phyloP scores from a whole-genome alignment of 2,329 filamentous ascomycete species.

The Myriangium duriaei region DNA sequence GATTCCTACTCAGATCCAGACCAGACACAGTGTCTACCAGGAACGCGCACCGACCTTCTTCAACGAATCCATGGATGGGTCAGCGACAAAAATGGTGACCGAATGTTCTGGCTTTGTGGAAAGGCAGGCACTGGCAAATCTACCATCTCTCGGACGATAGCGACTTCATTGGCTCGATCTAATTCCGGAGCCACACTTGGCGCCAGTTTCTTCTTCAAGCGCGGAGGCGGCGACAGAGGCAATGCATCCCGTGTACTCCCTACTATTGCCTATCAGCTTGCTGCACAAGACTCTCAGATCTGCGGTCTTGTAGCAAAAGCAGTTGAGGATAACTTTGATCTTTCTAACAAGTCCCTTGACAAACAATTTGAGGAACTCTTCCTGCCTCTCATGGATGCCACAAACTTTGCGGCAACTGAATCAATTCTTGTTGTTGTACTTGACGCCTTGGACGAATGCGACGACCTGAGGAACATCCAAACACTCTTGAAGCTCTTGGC shows the following conservation, averaged over 20 bases:
- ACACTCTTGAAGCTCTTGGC: constrained; percentile 21
- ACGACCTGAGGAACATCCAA: constrained; percentile 13
- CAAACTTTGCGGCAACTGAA: too few relatives aligned
- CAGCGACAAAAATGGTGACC: not conserved
- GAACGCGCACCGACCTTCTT: not conserved
- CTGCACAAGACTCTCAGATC: constrained; percentile 6
- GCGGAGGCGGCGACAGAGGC: constrained; percentile 6
- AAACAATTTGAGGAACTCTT: constrained; percentile 11
- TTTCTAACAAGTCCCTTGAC: constrained; percentile 2
- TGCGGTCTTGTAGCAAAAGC: constrained; percentile 12
- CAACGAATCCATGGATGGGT: not conserved
- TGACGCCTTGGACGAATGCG: constrained; percentile 26
- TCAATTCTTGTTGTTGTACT: constrained; percentile 19
- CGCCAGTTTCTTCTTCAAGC: constrained; percentile 16
- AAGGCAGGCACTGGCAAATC: constrained; percentile 25
- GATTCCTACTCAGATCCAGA: too few relatives aligned
- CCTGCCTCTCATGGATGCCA: too few relatives aligned
- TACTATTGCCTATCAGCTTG: not conserved
- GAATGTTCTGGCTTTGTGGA: constrained; percentile 23
- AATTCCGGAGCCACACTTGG: constrained; percentile 9
- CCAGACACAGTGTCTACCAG: too few relatives aligned
- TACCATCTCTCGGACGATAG: constrained; percentile 22
- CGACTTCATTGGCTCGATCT: constrained; percentile 11
- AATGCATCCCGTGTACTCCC: not conserved
- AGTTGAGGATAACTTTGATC: constrained; percentile 2